phyloP scores from a whole-genome alignment of 2,329 filamentous ascomycete species.

The Knufia petricola region DNA sequence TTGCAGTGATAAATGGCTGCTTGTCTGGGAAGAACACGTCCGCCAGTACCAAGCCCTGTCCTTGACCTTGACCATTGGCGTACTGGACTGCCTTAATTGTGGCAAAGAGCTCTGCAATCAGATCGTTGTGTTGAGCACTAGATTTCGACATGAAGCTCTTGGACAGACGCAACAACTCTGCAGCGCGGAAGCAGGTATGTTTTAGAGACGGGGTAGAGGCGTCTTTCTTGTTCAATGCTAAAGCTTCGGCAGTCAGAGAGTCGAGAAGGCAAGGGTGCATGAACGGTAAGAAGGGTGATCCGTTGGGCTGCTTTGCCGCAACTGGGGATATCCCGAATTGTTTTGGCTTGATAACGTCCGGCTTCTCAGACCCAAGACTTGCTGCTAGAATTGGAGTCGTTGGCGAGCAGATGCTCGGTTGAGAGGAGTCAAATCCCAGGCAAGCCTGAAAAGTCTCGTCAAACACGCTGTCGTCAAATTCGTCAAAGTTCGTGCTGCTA shows the following conservation, averaged over 20 bases:
- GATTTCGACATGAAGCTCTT: not conserved
- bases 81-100: conserved; percentile 2
- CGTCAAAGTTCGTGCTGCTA: not conserved
- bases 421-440: not conserved
- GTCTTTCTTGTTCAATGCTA: not conserved
- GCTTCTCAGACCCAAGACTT: not conserved
- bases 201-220: not conserved
- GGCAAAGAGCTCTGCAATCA: not conserved
- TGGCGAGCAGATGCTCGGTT: not conserved
- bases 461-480: conserved; percentile 9
- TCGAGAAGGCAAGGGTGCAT: conserved; percentile 7
- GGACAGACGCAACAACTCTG: not conserved
- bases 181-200: conserved; percentile 4
- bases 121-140: not conserved
- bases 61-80: not conserved
- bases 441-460: not conserved
- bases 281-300: not conserved
- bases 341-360: not conserved
- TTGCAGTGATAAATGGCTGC: conserved; percentile 11
- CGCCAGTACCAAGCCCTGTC: conserved; percentile 9
- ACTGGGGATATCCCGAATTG: not conserved
- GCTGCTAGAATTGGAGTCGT: not conserved
- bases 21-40: conserved; percentile 14
- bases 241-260: not conserved
- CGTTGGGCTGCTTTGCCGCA: not conserved